Base-by-base conservation (phyloP, 371 early-diverging fungal genomes). In the Zopfochytrium polystomum region DNA sequence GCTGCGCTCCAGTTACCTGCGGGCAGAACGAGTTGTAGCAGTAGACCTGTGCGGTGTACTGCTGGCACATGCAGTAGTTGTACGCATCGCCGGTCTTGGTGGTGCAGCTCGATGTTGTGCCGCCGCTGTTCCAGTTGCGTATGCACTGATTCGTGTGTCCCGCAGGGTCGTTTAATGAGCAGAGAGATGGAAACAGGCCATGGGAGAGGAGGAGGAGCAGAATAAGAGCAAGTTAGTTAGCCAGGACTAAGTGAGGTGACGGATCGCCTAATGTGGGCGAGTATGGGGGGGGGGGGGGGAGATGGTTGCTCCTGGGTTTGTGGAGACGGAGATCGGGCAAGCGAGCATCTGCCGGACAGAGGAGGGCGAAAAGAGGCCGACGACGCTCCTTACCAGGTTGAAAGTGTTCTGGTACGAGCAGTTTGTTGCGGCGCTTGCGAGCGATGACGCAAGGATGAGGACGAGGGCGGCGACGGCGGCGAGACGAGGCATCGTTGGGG, bases 11-110 rank as follows among this genome's bases (percentile, higher is more conserved):
- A 18, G 11, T 38, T 38, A 38, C 38, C 38, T 38, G 42, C 13
- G 57, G 57, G 46, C 57, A 56, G 47, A 56, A 56, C 22, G 20
- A 29, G 32, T 46, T 56, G 46, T 29, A 56, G 47, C 57, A 56
- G 46, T 56, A 56, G 18, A 34, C 44, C 26, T 43, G 13, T 11
- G 27, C 30, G 18, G 34, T 25, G 33, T 45, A 46, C 18, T 56
- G 46, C 25, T 56, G 44, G 47, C 57, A 56, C n/a, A 56, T 18
- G 29, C 57, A 56, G 11, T 42, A 11, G 57, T 56, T 45, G n/a
- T 35, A 20, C 0, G 20, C n/a, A 1, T 25, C 29, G n/a, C 38
- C 11, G 15, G 22, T 23, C 18, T 22, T 18, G 7, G 48, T 7
- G 27, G 9, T 23, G 27, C 48, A 48, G 9, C 13, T 11, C 11